These are phyloP conservation scores for Lasiodiplodia gonubiensis DNA, from an alignment of 2,329 filamentous ascomycete species.

Conservation along the genomic window DNA sequence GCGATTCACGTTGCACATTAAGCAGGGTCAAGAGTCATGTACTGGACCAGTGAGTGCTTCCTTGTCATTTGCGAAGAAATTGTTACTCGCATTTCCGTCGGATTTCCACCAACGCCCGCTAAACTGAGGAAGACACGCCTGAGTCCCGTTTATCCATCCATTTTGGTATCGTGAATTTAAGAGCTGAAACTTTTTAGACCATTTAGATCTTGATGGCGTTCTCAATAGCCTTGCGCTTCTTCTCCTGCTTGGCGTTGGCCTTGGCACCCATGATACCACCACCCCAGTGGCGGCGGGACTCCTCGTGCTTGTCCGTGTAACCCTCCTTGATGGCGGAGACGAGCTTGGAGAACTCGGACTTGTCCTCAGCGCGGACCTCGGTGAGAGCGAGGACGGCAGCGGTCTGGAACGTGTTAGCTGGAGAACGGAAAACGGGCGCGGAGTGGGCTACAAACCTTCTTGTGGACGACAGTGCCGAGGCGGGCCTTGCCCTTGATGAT, in stretches of 20 bases:
- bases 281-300: conserved; percentile 91
- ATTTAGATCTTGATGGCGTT: conserved; percentile 99
- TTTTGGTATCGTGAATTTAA: conserved; percentile 34
- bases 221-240: conserved; percentile 95
- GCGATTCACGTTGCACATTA: background rate
- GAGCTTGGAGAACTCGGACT: conserved; percentile 97
- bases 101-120: conserved; percentile 39
- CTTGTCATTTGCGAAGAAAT: conserved; percentile 28
- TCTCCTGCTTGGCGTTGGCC: conserved; percentile 77
- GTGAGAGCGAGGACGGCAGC: conserved; percentile 94
- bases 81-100: conserved; percentile 27
- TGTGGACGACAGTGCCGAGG: conserved; percentile 98
- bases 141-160: conserved; percentile 32
- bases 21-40: conserved; percentile 1
- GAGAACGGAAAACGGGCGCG: background rate
- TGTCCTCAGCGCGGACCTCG: conserved; percentile 97
- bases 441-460: conserved; percentile 73
- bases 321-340: conserved; percentile 96
- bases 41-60: conserved; percentile 25
- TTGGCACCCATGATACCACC: conserved; percentile 99
- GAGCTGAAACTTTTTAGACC: conserved; percentile 69
- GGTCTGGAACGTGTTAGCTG: conserved; percentile 66
- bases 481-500: conserved; percentile 99
- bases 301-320: conserved; percentile 95
- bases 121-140: conserved; percentile 49